phyloP scores from a whole-genome alignment of 306 rosid species.

The Cucumis sativus region DNA sequence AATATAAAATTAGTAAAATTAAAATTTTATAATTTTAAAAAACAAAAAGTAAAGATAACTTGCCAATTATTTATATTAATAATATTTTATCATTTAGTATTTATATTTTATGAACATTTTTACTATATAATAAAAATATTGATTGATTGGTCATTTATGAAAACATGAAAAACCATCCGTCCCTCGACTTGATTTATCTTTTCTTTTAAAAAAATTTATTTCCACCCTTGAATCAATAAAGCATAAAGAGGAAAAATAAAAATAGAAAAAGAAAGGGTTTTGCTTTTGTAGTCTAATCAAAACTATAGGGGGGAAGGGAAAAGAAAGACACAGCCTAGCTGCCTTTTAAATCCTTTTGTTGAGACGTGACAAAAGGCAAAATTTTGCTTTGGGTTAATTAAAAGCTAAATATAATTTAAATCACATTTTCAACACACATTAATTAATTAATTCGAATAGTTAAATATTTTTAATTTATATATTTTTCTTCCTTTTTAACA shows the following conservation, averaged over 20 bases:
- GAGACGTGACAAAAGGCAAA: slow-evolving; percentile 2
- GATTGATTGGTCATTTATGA: no score
- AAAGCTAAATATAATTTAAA: background rate
- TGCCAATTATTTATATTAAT: no score
- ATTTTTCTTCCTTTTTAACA: background rate
- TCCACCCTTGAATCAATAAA: background rate
- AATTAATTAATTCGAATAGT: background rate
- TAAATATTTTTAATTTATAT: background rate
- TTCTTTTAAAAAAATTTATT: no score
- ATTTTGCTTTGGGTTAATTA: background rate
- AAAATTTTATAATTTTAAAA: no score
- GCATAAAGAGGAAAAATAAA: background rate
- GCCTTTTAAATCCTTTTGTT: background rate
- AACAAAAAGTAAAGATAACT: no score
- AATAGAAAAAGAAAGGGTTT: no score
- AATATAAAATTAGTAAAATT: no score
- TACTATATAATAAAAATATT: no score
- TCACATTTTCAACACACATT: background rate
- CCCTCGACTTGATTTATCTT: background rate
- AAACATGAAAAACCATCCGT: no score
- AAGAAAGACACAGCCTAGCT: background rate
- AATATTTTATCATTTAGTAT: no score
- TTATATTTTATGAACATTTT: no score
- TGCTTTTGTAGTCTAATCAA: background rate
- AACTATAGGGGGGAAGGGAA: background rate